These are phyloP conservation scores for Dictyostelium brefeldianum DNA, from an alignment of 78 protist species.

Conservation along the genomic window DNA sequence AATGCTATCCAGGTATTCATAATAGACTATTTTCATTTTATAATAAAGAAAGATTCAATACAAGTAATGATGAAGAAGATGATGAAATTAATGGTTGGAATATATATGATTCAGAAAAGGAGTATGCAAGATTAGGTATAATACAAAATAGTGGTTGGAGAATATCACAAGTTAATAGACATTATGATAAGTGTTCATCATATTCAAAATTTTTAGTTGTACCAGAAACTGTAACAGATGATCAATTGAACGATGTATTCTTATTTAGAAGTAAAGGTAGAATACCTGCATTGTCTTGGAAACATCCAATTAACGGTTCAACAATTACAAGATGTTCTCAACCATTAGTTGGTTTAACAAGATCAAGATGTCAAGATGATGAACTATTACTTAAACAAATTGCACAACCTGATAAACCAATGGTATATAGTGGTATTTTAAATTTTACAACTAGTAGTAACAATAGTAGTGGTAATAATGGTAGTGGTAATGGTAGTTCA, in stretches of 20 bases:
- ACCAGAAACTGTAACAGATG: conserved; percentile 36
- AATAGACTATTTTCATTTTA: conserved; percentile 27
- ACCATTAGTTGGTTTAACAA: conserved; percentile 49
- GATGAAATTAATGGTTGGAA: conserved; percentile 11
- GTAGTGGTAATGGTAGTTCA: not conserved
- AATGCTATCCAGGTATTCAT: conserved; percentile 32
- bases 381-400: conserved; percentile 41
- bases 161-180: conserved; percentile 23
- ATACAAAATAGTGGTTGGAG: conserved; percentile 53
- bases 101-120: conserved; percentile 12
- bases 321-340: conserved; percentile 34
- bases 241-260: conserved; percentile 40
- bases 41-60: conserved; percentile 10
- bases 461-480: not conserved
- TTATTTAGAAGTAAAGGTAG: conserved; percentile 51
- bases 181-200: conserved; percentile 30
- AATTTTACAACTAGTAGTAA: not conserved
- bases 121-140: conserved; percentile 12
- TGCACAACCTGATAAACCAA: not conserved
- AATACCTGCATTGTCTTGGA: conserved; percentile 52
- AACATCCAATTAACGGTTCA: conserved; percentile 33
- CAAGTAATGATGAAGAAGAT: not conserved
- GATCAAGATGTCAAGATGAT: conserved; percentile 55
- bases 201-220: conserved; percentile 49
- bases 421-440: no score